Evolutionary conservation across 805 yeast species (phyloP).

Genomic region (Scheffersomyces stipitis): DNA sequence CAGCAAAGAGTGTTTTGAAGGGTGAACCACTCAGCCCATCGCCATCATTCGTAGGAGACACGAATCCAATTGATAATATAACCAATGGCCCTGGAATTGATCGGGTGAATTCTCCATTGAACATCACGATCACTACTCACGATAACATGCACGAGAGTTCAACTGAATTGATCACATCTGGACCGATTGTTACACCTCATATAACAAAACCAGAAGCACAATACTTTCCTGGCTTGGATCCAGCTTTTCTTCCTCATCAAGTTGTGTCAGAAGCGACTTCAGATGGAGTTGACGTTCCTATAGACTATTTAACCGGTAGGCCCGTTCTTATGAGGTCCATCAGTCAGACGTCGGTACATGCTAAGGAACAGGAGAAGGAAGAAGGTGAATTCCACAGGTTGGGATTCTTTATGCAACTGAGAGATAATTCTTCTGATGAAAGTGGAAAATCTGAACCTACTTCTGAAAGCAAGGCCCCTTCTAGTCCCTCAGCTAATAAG

Average conservation of each 20-base stretch:
- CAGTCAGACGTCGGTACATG: slow-evolving; percentile 65
- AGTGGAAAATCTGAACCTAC: not conserved
- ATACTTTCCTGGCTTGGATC: slow-evolving; percentile 22
- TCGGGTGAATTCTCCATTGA: slow-evolving; percentile 1
- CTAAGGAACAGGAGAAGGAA: slow-evolving; percentile 79
- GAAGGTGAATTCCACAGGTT: slow-evolving; percentile 90
- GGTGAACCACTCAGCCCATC: slow-evolving; percentile 3
- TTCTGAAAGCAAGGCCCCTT: not conserved
- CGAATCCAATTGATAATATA: not conserved
- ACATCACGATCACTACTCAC: slow-evolving; percentile 5
- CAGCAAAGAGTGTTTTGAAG: slow-evolving; percentile 14
- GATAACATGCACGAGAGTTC: slow-evolving; percentile 49
- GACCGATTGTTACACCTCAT: slow-evolving; percentile 52
- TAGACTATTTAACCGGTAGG: slow-evolving; percentile 70
- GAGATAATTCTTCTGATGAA: slow-evolving; percentile 34
- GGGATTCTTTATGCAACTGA: slow-evolving; percentile 77
- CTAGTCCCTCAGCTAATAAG: slow-evolving; percentile 1
- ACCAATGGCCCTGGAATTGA: not conserved
- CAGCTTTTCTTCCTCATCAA: slow-evolving; percentile 57
- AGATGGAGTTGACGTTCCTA: slow-evolving; percentile 51
- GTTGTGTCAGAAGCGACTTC: slow-evolving; percentile 67
- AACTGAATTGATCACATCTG: slow-evolving; percentile 50
- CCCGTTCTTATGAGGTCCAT: slow-evolving; percentile 65
- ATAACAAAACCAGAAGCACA: slow-evolving; percentile 17
- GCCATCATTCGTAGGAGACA: no score